Conservation (phyloP, 805 yeast species). For the Cyberlindnera saturnus region DNA sequence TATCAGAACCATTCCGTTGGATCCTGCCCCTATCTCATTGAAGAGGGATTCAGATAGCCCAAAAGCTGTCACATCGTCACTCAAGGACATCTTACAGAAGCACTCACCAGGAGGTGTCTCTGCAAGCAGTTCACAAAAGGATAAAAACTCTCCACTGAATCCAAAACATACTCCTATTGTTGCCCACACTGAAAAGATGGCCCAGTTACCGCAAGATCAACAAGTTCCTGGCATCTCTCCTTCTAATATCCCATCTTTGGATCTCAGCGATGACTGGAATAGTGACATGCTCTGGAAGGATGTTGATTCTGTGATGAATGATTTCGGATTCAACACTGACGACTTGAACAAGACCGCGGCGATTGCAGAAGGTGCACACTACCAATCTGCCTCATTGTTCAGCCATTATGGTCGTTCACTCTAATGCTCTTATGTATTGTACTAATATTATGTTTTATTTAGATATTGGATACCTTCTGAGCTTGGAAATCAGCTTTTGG, state of each 20-base stretch:
- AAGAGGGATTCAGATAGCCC: conserved; percentile 9
- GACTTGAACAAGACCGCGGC: conserved; percentile 6
- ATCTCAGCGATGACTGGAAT: conserved; percentile 37
- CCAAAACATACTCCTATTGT: neutral
- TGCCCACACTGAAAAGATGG: neutral
- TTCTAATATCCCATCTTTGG: conserved; percentile 24
- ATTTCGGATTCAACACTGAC: conserved; percentile 76
- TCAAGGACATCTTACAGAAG: conserved; percentile 16
- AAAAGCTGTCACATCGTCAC: conserved; percentile 12
- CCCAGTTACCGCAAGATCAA: neutral
- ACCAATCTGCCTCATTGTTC: conserved; percentile 1
- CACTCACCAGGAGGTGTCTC: conserved; percentile 14
- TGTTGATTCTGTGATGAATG: conserved; percentile 85
- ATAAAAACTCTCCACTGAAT: conserved; percentile 1
- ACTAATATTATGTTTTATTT: too few species aligned
- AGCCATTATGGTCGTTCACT: neutral
- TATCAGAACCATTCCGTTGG: conserved; percentile 73
- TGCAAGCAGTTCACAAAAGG: neutral
- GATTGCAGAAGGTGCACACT: neutral
- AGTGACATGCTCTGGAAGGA: conserved; percentile 56
- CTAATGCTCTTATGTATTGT: too few species aligned
- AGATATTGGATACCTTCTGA: too few species aligned
- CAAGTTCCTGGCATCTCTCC: conserved; percentile 14
- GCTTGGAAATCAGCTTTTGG: too few species aligned
- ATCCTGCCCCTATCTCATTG: conserved; percentile 64